These are phyloP conservation scores for Lichtheimia ramosa DNA, from an alignment of 371 early-diverging fungal genomes.

Conservation along the genomic window DNA sequence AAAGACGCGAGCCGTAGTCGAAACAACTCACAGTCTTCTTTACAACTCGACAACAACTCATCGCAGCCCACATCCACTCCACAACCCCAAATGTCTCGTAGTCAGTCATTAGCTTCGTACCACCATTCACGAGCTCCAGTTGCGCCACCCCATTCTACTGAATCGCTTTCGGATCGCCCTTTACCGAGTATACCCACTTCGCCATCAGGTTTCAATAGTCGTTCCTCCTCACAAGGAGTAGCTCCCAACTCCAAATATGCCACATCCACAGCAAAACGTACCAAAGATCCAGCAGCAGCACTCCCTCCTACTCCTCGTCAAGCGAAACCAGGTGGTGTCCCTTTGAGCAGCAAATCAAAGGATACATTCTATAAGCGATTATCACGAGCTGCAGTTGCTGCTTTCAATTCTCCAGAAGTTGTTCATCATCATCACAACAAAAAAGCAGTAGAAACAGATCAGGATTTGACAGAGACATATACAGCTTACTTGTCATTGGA, in stretches of 20 bases:
- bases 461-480: neutral
- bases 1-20: neutral
- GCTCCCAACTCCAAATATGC: no score
- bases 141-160: neutral
- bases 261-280: no score
- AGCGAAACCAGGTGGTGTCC: neutral
- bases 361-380: slow-evolving; percentile 5
- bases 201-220: no score
- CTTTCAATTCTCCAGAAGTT: no score
- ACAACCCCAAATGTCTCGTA: neutral
- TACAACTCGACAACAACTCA: slow-evolving; percentile 4
- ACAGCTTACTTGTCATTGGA: slow-evolving; percentile 2
- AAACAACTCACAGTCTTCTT: slow-evolving; percentile 1
- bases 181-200: slow-evolving; percentile 2
- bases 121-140: neutral
- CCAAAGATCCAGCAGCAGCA: no score
- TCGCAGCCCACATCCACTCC: neutral
- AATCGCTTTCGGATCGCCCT: neutral
- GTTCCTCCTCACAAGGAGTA: no score
- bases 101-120: slow-evolving; percentile 2
- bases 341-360: neutral
- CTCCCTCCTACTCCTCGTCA: neutral
- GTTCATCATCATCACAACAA: no score
- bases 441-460: neutral
- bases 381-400: neutral